Percentiles rank a stretch among this genome's conserved stretches.
Evolutionary conservation across 2,329 filamentous ascomycete genomes (phyloP).

Genomic region (Talaromyces albobiverticillius): DNA sequence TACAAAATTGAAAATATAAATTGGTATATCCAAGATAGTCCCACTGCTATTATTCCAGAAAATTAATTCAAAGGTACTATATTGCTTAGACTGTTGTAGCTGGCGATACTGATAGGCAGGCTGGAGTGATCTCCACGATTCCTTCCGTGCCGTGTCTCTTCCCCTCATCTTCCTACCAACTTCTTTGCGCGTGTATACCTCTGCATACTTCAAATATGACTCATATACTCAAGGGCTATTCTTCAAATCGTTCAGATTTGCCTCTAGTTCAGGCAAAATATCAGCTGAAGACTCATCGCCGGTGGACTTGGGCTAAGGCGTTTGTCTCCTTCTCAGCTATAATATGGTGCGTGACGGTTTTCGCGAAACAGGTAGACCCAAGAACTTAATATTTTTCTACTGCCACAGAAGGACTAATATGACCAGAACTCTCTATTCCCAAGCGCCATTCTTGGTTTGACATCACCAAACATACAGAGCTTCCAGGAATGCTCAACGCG

Average conservation of each 20-base stretch:
- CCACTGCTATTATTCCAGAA: no score
- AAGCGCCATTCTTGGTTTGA: background rate
- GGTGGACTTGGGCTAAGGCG: background rate
- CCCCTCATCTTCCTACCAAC: background rate
- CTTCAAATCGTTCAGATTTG: background rate
- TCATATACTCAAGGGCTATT: background rate
- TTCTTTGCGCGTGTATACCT: no score
- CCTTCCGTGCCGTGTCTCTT: background rate
- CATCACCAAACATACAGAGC: background rate
- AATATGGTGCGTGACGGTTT: background rate
- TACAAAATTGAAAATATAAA: background rate
- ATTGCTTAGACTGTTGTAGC: no score
- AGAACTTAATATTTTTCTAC: background rate
- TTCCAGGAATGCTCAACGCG: conserved; percentile 53
- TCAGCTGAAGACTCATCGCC: background rate
- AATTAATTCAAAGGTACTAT: no score
- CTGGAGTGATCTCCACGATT: background rate
- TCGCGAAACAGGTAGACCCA: background rate
- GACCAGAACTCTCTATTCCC: background rate
- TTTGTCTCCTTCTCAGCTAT: background rate
- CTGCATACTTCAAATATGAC: background rate
- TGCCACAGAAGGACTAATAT: background rate
- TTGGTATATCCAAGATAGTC: no score
- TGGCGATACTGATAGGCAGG: no score
- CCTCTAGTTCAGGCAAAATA: background rate